phyloP scores from a whole-genome alignment of 2,329 filamentous ascomycete species.

The Aspergillus texensis region DNA sequence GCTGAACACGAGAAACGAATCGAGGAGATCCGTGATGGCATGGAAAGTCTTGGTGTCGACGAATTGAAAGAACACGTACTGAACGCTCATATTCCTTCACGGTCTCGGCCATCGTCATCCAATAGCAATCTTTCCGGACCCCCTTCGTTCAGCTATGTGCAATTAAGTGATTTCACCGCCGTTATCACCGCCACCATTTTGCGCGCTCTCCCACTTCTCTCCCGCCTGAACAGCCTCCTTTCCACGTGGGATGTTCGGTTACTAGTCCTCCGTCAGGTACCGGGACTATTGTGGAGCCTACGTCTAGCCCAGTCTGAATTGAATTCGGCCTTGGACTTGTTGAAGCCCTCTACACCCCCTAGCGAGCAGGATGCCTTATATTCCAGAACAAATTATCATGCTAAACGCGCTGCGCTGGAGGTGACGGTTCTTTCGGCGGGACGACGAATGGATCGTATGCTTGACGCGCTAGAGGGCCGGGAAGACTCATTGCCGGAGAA shows the following conservation, averaged over 20 bases:
- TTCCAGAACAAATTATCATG: constrained; percentile 43
- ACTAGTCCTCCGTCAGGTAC: constrained; percentile 72
- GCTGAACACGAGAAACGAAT: constrained; percentile 71
- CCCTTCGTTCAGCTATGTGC: constrained; percentile 58
- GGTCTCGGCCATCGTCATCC: constrained; percentile 56
- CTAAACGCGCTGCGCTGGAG: constrained; percentile 60
- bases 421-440: constrained; percentile 71
- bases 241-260: constrained; percentile 78
- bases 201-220: constrained; percentile 81
- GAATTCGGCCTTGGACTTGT: constrained; percentile 34
- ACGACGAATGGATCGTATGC: constrained; percentile 75
- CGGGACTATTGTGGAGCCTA: constrained; percentile 67
- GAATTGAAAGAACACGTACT: constrained; percentile 88
- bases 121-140: constrained; percentile 47
- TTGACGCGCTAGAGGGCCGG: constrained; percentile 82
- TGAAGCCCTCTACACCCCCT: constrained; percentile 31
- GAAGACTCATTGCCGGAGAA: constrained; percentile 80
- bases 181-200: constrained; percentile 88
- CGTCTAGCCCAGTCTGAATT: constrained; percentile 42
- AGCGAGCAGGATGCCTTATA: constrained; percentile 30
- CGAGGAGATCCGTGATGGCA: constrained; percentile 65
- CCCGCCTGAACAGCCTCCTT: constrained; percentile 72
- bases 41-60: constrained; percentile 54
- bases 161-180: constrained; percentile 86
- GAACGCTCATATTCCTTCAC: constrained; percentile 72